Evolutionary conservation across 805 yeast species (phyloP).

Genomic region (Wilhelminamyces savonicus): DNA sequence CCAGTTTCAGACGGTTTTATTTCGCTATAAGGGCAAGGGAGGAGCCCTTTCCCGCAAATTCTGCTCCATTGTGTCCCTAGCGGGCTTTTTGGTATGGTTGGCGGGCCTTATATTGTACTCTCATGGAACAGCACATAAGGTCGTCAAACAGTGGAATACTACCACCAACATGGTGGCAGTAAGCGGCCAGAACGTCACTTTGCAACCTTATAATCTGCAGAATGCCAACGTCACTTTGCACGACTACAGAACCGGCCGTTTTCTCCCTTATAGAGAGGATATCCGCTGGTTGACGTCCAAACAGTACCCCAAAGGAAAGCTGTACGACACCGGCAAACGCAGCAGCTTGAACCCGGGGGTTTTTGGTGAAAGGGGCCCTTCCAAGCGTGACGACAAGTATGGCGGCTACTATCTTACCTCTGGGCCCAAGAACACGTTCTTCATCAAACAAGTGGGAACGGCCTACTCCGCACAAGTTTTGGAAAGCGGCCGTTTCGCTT

Average conservation of each 20-base stretch:
- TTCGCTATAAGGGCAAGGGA: constrained; percentile 8
- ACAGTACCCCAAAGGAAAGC: constrained; percentile 34
- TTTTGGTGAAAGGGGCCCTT: too few relatives aligned
- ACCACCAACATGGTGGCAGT: constrained; percentile 14
- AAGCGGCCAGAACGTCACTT: constrained; percentile 23
- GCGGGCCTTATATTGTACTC: constrained; percentile 22
- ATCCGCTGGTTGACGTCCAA: constrained; percentile 22
- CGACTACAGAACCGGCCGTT: constrained; percentile 16
- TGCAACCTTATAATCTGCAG: constrained; percentile 21
- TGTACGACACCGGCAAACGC: too few relatives aligned
- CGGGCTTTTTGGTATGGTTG: constrained; percentile 18
- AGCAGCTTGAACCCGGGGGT: too few relatives aligned
- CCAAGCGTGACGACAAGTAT: constrained; percentile 3
- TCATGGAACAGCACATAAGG: constrained; percentile 9
- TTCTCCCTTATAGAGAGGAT: constrained; percentile 7
- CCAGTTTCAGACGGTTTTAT: constrained; percentile 15
- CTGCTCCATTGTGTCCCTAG: constrained; percentile 1
- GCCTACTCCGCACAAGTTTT: constrained; percentile 22
- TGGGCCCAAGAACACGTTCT: constrained; percentile 6
- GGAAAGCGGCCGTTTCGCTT: constrained; percentile 28
- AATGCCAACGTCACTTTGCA: constrained; percentile 23
- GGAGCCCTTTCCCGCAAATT: constrained; percentile 2
- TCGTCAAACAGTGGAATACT: constrained; percentile 14
- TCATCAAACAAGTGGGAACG: constrained; percentile 21
- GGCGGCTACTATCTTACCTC: constrained; percentile 26